Percentiles rank a stretch among this genome's conserved stretches.
Evolutionary conservation across 1,284 basidiomycete species (phyloP).

Genomic region (Pseudozyma sp.): DNA sequence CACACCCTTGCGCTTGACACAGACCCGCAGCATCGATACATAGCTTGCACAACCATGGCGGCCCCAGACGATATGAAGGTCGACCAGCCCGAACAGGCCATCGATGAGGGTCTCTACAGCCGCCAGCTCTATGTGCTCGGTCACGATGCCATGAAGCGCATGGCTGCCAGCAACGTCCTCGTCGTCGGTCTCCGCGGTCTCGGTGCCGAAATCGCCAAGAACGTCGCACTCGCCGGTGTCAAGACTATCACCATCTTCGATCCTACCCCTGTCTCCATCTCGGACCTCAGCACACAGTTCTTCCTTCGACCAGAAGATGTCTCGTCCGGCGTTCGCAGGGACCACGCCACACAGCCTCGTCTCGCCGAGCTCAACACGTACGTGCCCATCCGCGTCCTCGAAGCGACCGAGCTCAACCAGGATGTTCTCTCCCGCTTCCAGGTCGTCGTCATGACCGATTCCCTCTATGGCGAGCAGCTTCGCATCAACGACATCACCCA

Average conservation of each 20-base stretch:
- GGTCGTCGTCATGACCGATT: conserved; percentile 89
- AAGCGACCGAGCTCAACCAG: conserved; percentile 53
- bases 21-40: not conserved
- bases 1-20: not conserved
- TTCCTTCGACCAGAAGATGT: conserved; percentile 90
- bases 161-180: conserved; percentile 95
- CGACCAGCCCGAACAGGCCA: conserved; percentile 51
- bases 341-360: conserved; percentile 85
- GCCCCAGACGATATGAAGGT: conserved; percentile 52
- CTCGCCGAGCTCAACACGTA: conserved; percentile 96
- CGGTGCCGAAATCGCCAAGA: conserved; percentile 98
- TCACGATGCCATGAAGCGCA: conserved; percentile 90
- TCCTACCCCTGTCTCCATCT: conserved; percentile 84
- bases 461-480: conserved; percentile 82
- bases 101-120: conserved; percentile 64
- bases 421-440: conserved; percentile 60
- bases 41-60: conserved; percentile 20
- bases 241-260: conserved; percentile 98
- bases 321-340: conserved; percentile 76
- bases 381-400: conserved; percentile 84
- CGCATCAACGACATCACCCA: conserved; percentile 87
- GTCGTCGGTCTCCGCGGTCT: conserved; percentile 92
- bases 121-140: conserved; percentile 68
- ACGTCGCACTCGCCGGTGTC: conserved; percentile 93
- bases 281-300: conserved; percentile 95